phyloP scores from a whole-genome alignment of 352 stramenopile genomes.

The Pythium sukuiense region DNA sequence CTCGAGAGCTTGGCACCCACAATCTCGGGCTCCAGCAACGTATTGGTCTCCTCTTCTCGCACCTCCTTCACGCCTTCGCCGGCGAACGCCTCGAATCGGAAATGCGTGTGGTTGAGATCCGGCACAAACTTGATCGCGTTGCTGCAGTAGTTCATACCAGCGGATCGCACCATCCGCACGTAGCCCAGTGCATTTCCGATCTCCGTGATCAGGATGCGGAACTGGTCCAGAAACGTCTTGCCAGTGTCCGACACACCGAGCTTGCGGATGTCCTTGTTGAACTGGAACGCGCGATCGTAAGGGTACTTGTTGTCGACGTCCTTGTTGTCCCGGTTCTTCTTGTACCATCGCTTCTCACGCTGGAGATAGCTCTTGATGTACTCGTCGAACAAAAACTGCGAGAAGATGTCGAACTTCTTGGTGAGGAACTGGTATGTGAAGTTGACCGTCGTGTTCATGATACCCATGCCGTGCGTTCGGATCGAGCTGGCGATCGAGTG shows the following conservation, averaged over 20 bases:
- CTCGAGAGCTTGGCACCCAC: conserved; percentile 65
- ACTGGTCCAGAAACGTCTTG: conserved; percentile 90
- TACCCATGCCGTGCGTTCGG: conserved; percentile 94
- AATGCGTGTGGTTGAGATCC: conserved; percentile 86
- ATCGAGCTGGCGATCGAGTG: conserved; percentile 91
- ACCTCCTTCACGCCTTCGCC: conserved; percentile 58
- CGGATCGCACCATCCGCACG: conserved; percentile 92
- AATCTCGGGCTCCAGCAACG: conserved; percentile 45
- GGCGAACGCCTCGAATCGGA: conserved; percentile 76
- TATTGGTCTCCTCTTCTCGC: conserved; percentile 58
- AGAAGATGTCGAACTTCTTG: conserved; percentile 91
- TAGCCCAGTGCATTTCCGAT: conserved; percentile 94
- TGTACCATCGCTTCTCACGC: conserved; percentile 93
- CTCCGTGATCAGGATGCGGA: conserved; percentile 90
- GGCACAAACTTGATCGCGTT: conserved; percentile 93
- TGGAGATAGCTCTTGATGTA: conserved; percentile 94
- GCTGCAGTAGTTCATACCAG: conserved; percentile 92
- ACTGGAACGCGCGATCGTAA: conserved; percentile 89
- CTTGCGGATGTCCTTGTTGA: conserved; percentile 91
- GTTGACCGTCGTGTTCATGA: conserved; percentile 95
- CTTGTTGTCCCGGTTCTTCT: conserved; percentile 88
- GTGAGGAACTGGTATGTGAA: conserved; percentile 95
- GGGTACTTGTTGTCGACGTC: conserved; percentile 93
- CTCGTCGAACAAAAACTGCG: conserved; percentile 93
- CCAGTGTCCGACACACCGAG: conserved; percentile 83